These are phyloP conservation scores for Hydnum rufescens DNA, from an alignment of 768 basidiomycete species.

Conservation along the genomic window DNA sequence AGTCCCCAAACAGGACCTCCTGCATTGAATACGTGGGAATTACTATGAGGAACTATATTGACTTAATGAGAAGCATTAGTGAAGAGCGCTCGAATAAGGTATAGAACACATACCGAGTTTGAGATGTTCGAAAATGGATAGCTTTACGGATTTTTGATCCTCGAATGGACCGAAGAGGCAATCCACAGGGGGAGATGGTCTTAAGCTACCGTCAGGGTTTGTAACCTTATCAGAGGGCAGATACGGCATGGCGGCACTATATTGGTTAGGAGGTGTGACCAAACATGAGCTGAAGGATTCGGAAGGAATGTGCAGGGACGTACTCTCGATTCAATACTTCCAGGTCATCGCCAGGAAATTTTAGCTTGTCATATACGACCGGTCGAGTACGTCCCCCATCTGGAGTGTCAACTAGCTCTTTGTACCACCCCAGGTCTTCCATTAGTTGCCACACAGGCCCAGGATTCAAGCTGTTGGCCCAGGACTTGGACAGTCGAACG, in stretches of 20 bases:
- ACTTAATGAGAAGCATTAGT: too few species aligned
- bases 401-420: neutral
- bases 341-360: neutral
- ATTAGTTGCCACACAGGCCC: neutral
- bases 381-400: neutral
- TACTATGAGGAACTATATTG: neutral
- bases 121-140: conserved; percentile 39
- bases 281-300: too few species aligned
- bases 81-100: neutral
- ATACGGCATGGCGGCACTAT: conserved; percentile 18
- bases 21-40: conserved; percentile 57
- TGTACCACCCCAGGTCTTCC: neutral
- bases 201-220: conserved; percentile 24
- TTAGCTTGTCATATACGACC: neutral
- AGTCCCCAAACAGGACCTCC: conserved; percentile 83
- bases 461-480: neutral
- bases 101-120: conserved; percentile 2
- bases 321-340: neutral
- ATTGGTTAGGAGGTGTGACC: neutral
- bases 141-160: conserved; percentile 28
- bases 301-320: neutral
- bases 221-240: conserved; percentile 33
- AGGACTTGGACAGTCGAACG: neutral
- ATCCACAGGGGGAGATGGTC: conserved; percentile 32
- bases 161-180: conserved; percentile 52